Evolutionary conservation across 768 basidiomycete species (phyloP), one percentile per base, ranked within the genome.

Genomic region (Boletus sp.): DNA sequence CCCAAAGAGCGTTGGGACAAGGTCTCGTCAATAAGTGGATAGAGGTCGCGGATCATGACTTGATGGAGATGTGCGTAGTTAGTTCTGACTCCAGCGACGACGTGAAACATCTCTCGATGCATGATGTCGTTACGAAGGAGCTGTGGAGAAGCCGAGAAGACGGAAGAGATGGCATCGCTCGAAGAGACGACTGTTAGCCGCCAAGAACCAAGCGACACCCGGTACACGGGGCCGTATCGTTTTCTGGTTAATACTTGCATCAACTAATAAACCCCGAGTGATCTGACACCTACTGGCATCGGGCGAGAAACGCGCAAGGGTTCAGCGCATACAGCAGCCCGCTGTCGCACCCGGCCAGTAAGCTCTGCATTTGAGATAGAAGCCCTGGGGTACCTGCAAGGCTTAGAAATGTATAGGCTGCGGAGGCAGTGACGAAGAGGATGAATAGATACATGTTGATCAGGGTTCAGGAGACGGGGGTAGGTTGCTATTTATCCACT

Each of bases 261-360:
- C 51, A 56, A 39, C 8, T 3, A 10, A 15, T 9, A 25, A 8
- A 9, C n/a, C 0, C 14, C 2, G 1, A 32, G 33, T n/a, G 5
- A 34, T 23, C 14, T 17, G 15, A 21, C 4, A 68, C 65, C 0
- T 51, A 67, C 66, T 55, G 66, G 61, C 66, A 67, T 49, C 27
- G 30, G 5, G 47, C 48, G 11, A 66, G 54, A 46, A 66, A 66
- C 0, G 10, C 45, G 8, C 52, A 17, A 13, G 63, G 66, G 21
- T 53, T 61, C 14, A 65, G 38, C 0, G 32, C 55, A 35, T 58
- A 59, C 2, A 51, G 29, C 17, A 65, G 5, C 7, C 53, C 61
- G 10, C 56, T 65, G 45, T 55, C 61, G 7, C 63, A 51, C 15
- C 64, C 64, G 0, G 48, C 56, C 1, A 65, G 35, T 1, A 61